phyloP scores from a whole-genome alignment of 805 yeast genomes.

The Debaryomyces castellii region DNA sequence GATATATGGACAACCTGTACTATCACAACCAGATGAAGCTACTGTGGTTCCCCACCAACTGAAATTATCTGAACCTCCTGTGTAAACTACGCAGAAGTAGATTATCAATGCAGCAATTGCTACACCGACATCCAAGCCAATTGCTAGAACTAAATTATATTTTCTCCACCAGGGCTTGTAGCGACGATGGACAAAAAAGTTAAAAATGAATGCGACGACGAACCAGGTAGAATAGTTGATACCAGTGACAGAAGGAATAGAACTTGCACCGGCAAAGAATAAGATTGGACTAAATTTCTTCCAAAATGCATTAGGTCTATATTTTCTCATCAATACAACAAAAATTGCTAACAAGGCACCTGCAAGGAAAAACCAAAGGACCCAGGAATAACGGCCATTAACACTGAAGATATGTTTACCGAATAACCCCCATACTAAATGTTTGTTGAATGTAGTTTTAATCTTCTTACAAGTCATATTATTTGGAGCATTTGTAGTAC shows the following conservation, averaged over 20 bases:
- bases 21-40: conserved; percentile 10
- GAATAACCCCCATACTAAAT: conserved; percentile 14
- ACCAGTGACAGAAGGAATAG: conserved; percentile 74
- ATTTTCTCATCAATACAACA: background rate
- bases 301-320: conserved; percentile 4
- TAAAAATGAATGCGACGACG: conserved; percentile 41
- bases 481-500: conserved; percentile 9
- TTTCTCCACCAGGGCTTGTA: conserved; percentile 58
- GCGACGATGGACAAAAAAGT: conserved; percentile 44
- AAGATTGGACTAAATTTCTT: conserved; percentile 36
- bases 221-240: conserved; percentile 62
- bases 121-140: conserved; percentile 52
- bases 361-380: conserved; percentile 11
- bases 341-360: conserved; percentile 5
- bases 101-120: conserved; percentile 54
- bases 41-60: conserved; percentile 7
- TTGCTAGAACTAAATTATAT: conserved; percentile 56
- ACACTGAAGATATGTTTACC: conserved; percentile 9
- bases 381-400: conserved; percentile 12
- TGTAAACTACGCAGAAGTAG: conserved; percentile 37
- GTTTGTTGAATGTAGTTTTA: conserved; percentile 9
- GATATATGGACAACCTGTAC: conserved; percentile 10
- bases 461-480: conserved; percentile 11
- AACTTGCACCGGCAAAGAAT: conserved; percentile 50
- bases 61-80: conserved; percentile 9